Percentiles rank a stretch among this genome's conserved stretches.
Conservation (phyloP, 2,329 filamentous ascomycete genomes). For the Chlorencoelia australis region DNA sequence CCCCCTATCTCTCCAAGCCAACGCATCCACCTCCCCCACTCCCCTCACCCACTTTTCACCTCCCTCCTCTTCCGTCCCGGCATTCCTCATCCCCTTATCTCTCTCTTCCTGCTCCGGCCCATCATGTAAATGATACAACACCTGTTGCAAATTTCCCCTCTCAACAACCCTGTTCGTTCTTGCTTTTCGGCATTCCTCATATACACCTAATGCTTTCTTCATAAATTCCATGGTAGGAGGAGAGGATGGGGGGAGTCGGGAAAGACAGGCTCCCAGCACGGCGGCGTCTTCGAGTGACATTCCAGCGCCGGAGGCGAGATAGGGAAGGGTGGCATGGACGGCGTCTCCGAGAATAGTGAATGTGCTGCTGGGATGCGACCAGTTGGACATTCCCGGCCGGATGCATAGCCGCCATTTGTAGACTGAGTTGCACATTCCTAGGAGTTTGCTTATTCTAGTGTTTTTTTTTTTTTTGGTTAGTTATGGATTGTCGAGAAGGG, state of each 20-base stretch:
- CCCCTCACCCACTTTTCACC: slow-evolving; percentile 29
- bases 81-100: slow-evolving; percentile 35
- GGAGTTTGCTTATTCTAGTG: slow-evolving; percentile 39
- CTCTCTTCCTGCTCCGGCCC: slow-evolving; percentile 47
- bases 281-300: slow-evolving; percentile 53
- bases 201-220: slow-evolving; percentile 34
- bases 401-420: slow-evolving; percentile 53
- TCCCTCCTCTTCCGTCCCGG: slow-evolving; percentile 26
- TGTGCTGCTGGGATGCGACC: slow-evolving; percentile 44
- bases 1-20: slow-evolving; percentile 32
- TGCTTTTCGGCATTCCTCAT: slow-evolving; percentile 46
- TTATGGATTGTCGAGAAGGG: not conserved
- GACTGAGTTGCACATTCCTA: slow-evolving; percentile 46
- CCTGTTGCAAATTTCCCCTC: slow-evolving; percentile 50
- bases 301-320: slow-evolving; percentile 45
- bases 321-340: slow-evolving; percentile 54
- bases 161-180: slow-evolving; percentile 50
- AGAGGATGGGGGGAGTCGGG: slow-evolving; percentile 21
- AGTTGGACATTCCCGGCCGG: slow-evolving; percentile 42
- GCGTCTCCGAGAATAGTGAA: slow-evolving; percentile 54
- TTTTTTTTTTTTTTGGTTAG: not conserved
- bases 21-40: slow-evolving; percentile 29
- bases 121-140: slow-evolving; percentile 44
- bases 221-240: no score
- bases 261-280: slow-evolving; percentile 45